phyloP scores from a whole-genome alignment of 2,329 filamentous ascomycete genomes.

The Trichothecium roseum region DNA sequence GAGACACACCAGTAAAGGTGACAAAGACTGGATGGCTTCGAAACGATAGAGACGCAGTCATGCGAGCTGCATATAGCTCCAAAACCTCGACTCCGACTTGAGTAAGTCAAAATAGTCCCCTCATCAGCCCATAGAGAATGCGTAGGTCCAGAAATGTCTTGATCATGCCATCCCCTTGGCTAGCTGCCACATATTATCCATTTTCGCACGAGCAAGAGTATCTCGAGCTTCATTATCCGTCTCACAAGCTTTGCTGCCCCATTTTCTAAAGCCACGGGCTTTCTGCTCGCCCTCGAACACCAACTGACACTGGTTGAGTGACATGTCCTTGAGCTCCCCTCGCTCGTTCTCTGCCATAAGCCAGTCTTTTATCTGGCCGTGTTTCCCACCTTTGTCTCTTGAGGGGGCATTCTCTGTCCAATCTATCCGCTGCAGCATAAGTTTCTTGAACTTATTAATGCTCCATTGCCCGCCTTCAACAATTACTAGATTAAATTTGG shows the following conservation, averaged over 20 bases:
- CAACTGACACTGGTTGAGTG: constrained; percentile 68
- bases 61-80: too few species aligned
- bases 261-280: constrained; percentile 70
- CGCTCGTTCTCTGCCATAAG: constrained; percentile 68
- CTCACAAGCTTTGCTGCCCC: constrained; percentile 85
- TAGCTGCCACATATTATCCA: constrained; percentile 91
- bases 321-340: constrained; percentile 71
- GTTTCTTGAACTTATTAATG: constrained; percentile 76
- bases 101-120: too few species aligned
- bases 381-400: constrained; percentile 47
- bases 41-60: too few species aligned
- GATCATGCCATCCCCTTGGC: constrained; percentile 49
- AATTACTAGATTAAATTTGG: constrained; percentile 77
- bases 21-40: too few species aligned
- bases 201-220: constrained; percentile 66
- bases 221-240: constrained; percentile 84
- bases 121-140: too few species aligned
- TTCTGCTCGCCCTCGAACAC: constrained; percentile 90
- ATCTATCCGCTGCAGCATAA: constrained; percentile 88
- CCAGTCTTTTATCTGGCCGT: constrained; percentile 56
- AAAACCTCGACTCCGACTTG: too few species aligned
- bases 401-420: constrained; percentile 85
- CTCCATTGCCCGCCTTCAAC: constrained; percentile 84
- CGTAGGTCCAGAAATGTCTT: too few species aligned
- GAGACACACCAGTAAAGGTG: too few species aligned